Base-by-base conservation (phyloP, 2,329 filamentous ascomycete species). In the Parafenestella ontariensis region DNA sequence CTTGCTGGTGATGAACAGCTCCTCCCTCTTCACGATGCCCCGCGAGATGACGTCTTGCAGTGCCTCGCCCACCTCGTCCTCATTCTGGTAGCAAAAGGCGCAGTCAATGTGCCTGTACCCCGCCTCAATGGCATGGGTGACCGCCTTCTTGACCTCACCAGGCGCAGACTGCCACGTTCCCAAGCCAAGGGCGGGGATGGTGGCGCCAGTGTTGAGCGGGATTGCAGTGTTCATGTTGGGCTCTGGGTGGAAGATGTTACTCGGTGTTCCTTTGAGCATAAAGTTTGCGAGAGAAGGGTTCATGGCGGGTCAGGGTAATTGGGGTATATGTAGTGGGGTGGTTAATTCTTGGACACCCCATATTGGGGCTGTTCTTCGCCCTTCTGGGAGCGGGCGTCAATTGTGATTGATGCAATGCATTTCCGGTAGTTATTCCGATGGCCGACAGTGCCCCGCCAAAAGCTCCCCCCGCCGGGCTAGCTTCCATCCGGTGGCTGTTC, bases 1-100 rank as follows among this genome's bases (percentile, higher is more conserved):
- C 83, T 96, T 96, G 68, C 88, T 91, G 49, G 91, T 90, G 54
- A 96, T 85, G 78, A 95, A 96, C 58, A 96, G 78, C 53, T 96
- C 90, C 73, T 89, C 85, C 57, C 91, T 85, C 82, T 88, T 89
- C 66, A 90, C 80, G 57, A 85, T 81, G 21, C 90, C 90, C 5
- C 85, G 79, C 23, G 79, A 81, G 68, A 94, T 86, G 26, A 89
- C 91, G 51, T 90, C 87, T 71, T 87, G 85, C 49, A 96, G 83
- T 9, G 89, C 92, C 71, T 87, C 80, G 59, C 92, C 92, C 15
- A 96, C 91, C 75, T 94, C 90, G 43, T 89, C 84, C 77, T 96
- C 92, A 75, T 96, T 93, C 64, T 82, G 87, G 76, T 92, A 92
- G 78, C 87, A 89, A 79, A 89, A 91, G 5, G 89, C 88, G 62